A percentile compares a stretch with the other conserved stretches of the same genome.
Conservation (phyloP, 371 early-diverging fungal species). For the Mucor saturninus region DNA sequence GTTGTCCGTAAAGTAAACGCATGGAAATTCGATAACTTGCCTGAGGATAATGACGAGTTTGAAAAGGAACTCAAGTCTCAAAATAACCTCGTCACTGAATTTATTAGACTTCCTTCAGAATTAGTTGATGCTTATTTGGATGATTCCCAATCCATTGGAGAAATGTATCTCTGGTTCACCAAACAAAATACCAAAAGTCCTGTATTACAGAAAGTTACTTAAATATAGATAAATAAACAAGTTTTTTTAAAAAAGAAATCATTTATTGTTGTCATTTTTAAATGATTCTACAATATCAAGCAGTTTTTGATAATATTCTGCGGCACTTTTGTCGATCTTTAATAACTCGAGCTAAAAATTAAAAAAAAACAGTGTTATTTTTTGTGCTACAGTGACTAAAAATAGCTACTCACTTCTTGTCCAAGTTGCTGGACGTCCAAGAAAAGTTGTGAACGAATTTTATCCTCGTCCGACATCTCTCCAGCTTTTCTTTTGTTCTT, state of each 20-base stretch:
- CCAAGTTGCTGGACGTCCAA: constrained; percentile 61
- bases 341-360: constrained; percentile 7
- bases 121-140: constrained; percentile 45
- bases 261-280: not conserved
- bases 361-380: not conserved
- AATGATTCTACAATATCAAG: constrained; percentile 4
- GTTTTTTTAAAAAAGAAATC: not conserved
- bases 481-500: constrained; percentile 20
- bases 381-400: not conserved
- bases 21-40: constrained; percentile 50
- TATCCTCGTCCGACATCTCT: constrained; percentile 56
- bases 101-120: constrained; percentile 37
- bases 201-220: constrained; percentile 11
- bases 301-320: not conserved
- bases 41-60: constrained; percentile 46
- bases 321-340: constrained; percentile 9
- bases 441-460: constrained; percentile 61
- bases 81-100: constrained; percentile 43
- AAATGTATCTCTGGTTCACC: constrained; percentile 56
- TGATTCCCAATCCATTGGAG: constrained; percentile 40
- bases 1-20: constrained; percentile 43
- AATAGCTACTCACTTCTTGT: constrained; percentile 43
- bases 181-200: constrained; percentile 27
- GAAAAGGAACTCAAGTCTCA: constrained; percentile 43
- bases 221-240: not conserved